These are phyloP conservation scores for Penicillium sp. DNA, from an alignment of 2,329 filamentous ascomycete species.

Conservation along the genomic window DNA sequence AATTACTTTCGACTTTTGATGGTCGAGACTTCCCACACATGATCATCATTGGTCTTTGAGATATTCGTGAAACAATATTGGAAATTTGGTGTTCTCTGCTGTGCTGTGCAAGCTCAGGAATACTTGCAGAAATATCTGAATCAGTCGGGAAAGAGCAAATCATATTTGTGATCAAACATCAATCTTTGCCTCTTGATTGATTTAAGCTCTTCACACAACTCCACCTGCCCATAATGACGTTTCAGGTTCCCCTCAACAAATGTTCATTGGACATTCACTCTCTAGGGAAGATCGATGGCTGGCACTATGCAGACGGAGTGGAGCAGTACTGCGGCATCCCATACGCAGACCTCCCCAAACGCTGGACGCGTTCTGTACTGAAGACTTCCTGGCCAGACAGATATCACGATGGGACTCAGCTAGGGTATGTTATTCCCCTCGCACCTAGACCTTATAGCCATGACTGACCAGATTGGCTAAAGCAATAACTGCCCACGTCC, in stretches of 20 bases:
- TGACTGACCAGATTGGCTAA: not conserved
- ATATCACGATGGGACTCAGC: constrained; percentile 11
- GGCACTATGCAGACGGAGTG: constrained; percentile 9
- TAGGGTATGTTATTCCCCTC: constrained; percentile 1
- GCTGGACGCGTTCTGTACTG: constrained; percentile 11
- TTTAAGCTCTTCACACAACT: not conserved
- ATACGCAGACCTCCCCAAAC: constrained; percentile 9
- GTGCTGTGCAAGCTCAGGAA: not conserved
- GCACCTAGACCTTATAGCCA: too few relatives aligned
- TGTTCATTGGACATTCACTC: constrained; percentile 1
- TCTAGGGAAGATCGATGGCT: constrained; percentile 7
- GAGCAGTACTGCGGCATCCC: constrained; percentile 14
- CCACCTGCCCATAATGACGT: constrained; percentile 3
- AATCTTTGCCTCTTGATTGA: not conserved
- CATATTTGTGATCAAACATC: not conserved
- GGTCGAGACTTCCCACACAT: not conserved
- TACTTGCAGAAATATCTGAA: not conserved
- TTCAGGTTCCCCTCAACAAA: not conserved
- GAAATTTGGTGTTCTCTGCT: not conserved
- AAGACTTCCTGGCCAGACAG: constrained; percentile 8
- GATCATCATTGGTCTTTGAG: not conserved
- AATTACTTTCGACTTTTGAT: not conserved
- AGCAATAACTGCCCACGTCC: constrained; percentile 11
- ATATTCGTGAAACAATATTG: not conserved
- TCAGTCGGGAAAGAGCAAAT: not conserved